Evolutionary conservation across 495 filamentous ascomycete species (phyloP), one percentile per base, ranked within the genome.

Genomic region (Chaetomium tenue): DNA sequence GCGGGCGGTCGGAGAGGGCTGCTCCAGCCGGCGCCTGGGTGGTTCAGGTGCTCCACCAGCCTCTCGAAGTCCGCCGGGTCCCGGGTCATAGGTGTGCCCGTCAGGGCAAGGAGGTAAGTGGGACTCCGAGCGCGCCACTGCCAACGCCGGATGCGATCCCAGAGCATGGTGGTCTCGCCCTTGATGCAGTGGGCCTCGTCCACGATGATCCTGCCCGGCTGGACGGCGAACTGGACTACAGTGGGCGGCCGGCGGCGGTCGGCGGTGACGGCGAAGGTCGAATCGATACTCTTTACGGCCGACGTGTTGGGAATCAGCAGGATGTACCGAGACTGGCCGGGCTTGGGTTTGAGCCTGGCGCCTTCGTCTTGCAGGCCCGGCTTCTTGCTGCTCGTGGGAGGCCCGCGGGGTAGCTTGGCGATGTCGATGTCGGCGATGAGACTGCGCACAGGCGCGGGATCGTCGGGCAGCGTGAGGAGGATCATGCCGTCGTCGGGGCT

Each of bases 261-360:
- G 26, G 22, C 50, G 50, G 50, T 26, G 50, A 52, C 50, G 22
- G 50, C 50, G 18, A 52, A 52, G 22, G 25, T 52, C 22, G 50
- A 52, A 28, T 52, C 50, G 52, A 55, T 55, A 55, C 52, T 25
- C 52, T 55, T 33, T 9, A 55, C 5, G 26, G 52, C 30, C 8
- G 52, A 55, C 30, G 52, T 55, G 26, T 33, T 39, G 15, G 52
- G 52, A 22, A 55, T 20, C 18, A 55, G 30, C 52, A 55, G 26
- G 50, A 54, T 54, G 16, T 54, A 54, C 51, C 51, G 51, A 54
- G 51, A 54, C 51, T 54, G 51, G 51, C 51, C 51, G 51, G 51
- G 26, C 51, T 54, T 54, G 51, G 26, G 51, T 33, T 54, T 54
- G 26, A 54, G 25, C 51, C 51, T 54, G 26, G 51, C 51, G 28